Evolutionary conservation across 148 eudicot genomes (phyloP).

Genomic region (Pharnaceum exiguum): DNA sequence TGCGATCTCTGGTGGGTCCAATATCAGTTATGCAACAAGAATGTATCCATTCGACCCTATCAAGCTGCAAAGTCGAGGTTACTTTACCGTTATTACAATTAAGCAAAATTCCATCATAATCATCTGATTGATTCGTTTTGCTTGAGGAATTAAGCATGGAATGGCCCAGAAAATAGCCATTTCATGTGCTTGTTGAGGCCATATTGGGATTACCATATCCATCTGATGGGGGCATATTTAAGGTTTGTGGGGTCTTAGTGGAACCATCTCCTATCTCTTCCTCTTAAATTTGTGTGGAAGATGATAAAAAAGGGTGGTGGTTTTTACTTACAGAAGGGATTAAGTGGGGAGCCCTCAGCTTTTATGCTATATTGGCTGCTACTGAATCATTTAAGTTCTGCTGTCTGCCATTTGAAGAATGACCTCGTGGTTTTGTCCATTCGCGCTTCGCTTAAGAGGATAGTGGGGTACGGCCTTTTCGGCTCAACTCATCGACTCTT

Average conservation of each 20-base stretch:
- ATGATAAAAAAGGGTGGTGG: slow-evolving; percentile 9
- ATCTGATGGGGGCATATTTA: slow-evolving; percentile 19
- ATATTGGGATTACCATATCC: slow-evolving; percentile 29
- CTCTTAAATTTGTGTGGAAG: slow-evolving; percentile 19
- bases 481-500: slow-evolving; percentile 9
- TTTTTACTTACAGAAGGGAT: not conserved
- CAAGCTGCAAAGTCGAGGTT: slow-evolving; percentile 10
- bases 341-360: slow-evolving; percentile 18
- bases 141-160: slow-evolving; percentile 5
- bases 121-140: slow-evolving; percentile 18
- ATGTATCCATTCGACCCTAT: not conserved
- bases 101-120: slow-evolving; percentile 15
- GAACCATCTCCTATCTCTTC: slow-evolving; percentile 18
- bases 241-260: slow-evolving; percentile 19
- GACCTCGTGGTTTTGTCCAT: slow-evolving; percentile 17
- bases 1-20: slow-evolving; percentile 9
- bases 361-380: slow-evolving; percentile 20
- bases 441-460: not conserved
- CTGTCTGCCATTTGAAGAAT: slow-evolving; percentile 19
- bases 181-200: slow-evolving; percentile 24
- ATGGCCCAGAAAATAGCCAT: slow-evolving; percentile 23
- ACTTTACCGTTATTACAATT: not conserved
- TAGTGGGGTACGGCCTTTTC: not conserved
- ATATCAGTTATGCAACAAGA: not conserved
- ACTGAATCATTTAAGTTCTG: slow-evolving; percentile 14